A percentile compares a stretch with the other conserved stretches of the same genome.
Evolutionary conservation across 1,284 basidiomycete genomes (phyloP).

Genomic region (Trichosporon sp.): DNA sequence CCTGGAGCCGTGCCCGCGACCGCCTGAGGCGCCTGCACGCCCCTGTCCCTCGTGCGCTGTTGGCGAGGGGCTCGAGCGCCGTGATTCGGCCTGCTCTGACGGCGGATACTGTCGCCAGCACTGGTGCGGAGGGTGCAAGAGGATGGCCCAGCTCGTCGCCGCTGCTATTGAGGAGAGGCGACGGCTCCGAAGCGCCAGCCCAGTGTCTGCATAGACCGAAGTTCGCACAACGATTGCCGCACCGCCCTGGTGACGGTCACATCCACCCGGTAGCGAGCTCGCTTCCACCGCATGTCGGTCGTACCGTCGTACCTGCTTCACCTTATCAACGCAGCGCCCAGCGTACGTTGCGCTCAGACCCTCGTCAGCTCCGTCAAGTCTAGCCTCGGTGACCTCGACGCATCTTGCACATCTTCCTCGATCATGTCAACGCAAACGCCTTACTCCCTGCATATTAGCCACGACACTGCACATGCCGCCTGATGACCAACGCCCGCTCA

Average conservation of each 20-base stretch:
- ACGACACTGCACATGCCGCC: background rate
- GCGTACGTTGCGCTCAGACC: too few relatives aligned
- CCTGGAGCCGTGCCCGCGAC: background rate
- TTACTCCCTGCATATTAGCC: background rate
- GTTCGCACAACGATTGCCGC: background rate
- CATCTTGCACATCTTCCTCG: too few relatives aligned
- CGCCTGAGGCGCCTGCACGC: background rate
- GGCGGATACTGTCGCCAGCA: background rate
- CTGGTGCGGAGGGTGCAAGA: conserved; percentile 6
- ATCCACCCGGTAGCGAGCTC: background rate
- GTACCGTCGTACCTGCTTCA: background rate
- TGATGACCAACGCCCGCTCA: background rate
- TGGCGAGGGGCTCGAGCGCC: background rate
- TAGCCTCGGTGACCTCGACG: too few relatives aligned
- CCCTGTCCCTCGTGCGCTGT: background rate
- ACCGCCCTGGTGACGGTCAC: background rate
- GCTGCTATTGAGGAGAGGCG: background rate
- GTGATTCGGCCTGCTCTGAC: conserved; percentile 5
- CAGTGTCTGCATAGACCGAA: background rate
- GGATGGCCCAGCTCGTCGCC: background rate
- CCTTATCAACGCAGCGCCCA: background rate
- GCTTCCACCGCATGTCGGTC: background rate
- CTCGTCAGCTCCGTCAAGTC: too few relatives aligned
- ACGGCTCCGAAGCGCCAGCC: background rate
- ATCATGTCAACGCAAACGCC: background rate